Evolutionary conservation across 1,139 yeast genomes (phyloP).

Genomic region (Protomyces lactucae-debilis): DNA sequence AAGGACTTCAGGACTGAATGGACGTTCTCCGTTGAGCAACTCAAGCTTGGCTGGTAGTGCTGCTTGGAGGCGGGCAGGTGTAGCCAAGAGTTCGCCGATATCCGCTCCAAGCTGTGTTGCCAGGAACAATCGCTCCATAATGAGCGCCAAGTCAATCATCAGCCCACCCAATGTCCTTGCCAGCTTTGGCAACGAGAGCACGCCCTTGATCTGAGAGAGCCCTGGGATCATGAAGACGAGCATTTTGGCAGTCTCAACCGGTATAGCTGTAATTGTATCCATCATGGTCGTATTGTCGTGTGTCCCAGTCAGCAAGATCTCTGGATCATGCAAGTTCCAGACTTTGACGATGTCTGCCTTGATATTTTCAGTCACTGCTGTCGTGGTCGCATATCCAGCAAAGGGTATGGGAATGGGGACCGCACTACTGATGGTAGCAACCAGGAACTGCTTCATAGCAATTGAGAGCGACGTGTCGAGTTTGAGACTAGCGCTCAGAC

Average conservation of each 20-base stretch:
- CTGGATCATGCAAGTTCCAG: conserved; percentile 23
- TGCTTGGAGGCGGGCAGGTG: not conserved
- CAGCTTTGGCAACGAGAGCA: conserved; percentile 9
- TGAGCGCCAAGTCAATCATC: conserved; percentile 20
- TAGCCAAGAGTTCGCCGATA: not conserved
- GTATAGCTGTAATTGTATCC: conserved; percentile 7
- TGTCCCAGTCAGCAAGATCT: conserved; percentile 4
- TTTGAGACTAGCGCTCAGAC: conserved; percentile 12
- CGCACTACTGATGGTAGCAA: conserved; percentile 11
- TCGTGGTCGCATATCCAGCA: conserved; percentile 12
- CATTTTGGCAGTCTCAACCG: conserved; percentile 3
- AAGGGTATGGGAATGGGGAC: conserved; percentile 20
- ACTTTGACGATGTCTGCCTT: conserved; percentile 12
- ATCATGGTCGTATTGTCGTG: not conserved
- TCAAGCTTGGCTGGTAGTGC: conserved; percentile 4
- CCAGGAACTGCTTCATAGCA: conserved; percentile 21
- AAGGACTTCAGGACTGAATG: conserved; percentile 1
- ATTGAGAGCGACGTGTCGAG: conserved; percentile 7
- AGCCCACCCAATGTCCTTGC: conserved; percentile 21
- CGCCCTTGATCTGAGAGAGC: conserved; percentile 12
- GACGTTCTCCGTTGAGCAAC: not conserved
- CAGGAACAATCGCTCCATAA: conserved; percentile 21
- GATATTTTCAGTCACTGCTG: conserved; percentile 12
- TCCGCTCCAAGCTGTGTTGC: conserved; percentile 12
- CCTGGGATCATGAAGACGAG: conserved; percentile 19